These are phyloP conservation scores for Acanthamoeba triangularis DNA, from an alignment of 208 protist species.

Conservation along the genomic window DNA sequence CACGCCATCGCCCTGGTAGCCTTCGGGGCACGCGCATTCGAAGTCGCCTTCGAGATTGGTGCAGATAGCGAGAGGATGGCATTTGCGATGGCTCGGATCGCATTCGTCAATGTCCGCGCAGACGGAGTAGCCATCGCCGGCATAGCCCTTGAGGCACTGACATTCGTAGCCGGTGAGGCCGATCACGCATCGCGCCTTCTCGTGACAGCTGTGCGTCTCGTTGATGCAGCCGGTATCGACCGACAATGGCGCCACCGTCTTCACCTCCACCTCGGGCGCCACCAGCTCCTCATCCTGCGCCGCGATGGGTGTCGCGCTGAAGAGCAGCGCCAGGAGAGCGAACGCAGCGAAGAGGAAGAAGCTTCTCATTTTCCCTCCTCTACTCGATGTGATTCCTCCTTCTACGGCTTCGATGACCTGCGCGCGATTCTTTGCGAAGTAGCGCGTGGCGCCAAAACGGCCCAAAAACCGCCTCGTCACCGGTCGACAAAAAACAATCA, in stretches of 20 bases:
- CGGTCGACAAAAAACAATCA: background rate
- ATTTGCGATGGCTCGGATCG: background rate
- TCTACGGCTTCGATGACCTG: background rate
- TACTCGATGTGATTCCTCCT: background rate
- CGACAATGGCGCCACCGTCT: background rate
- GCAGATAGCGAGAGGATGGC: conserved; percentile 33
- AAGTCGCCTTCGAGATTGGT: conserved; percentile 30
- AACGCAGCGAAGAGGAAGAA: background rate
- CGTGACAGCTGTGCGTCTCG: conserved; percentile 7
- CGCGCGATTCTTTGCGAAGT: background rate
- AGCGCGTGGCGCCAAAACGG: background rate
- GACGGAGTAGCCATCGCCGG: conserved; percentile 7
- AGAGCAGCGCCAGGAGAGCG: background rate
- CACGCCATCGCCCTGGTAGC: conserved; percentile 60
- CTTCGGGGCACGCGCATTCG: conserved; percentile 47
- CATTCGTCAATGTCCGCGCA: conserved; percentile 78
- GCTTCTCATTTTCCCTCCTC: background rate
- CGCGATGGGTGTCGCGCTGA: background rate
- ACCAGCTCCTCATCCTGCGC: background rate
- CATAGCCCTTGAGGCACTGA: conserved; percentile 2
- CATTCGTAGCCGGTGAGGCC: conserved; percentile 58
- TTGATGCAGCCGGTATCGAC: conserved; percentile 19
- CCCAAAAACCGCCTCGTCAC: background rate
- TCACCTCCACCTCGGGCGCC: background rate
- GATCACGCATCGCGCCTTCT: conserved; percentile 16